phyloP scores from a whole-genome alignment of 169 alveolate species.

The Plasmodium billcollinsi region DNA sequence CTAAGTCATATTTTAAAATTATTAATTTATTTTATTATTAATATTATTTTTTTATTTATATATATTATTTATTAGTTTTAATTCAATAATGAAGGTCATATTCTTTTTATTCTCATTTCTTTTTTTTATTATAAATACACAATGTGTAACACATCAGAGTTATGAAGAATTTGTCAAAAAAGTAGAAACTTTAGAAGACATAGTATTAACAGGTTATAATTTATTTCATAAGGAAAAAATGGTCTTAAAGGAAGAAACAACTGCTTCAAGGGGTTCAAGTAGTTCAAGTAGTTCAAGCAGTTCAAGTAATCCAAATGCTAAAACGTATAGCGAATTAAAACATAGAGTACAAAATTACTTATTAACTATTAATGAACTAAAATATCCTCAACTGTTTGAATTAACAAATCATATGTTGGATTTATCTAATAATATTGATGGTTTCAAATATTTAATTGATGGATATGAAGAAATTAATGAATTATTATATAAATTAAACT shows the following conservation, averaged over 20 bases:
- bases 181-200: conserved; percentile 20
- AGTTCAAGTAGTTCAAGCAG: not conserved
- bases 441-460: conserved; percentile 49
- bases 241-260: not conserved
- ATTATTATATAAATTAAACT: conserved; percentile 37
- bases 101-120: conserved; percentile 35
- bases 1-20: no score
- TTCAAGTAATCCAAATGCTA: not conserved
- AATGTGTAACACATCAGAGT: conserved; percentile 13
- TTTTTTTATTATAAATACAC: conserved; percentile 33
- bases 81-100: conserved; percentile 50
- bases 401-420: conserved; percentile 5
- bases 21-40: not conserved
- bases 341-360: not conserved
- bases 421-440: not conserved
- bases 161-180: conserved; percentile 25
- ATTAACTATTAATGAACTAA: not conserved
- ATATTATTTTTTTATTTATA: not conserved
- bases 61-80: not conserved
- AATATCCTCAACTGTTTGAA: conserved; percentile 4
- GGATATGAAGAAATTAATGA: conserved; percentile 52
- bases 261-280: no score
- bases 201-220: conserved; percentile 22
- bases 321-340: not conserved
- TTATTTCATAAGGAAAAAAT: conserved; percentile 36